Evolutionary conservation across 441 rosid genomes (phyloP).

Genomic region (Biscutella auriculata): DNA sequence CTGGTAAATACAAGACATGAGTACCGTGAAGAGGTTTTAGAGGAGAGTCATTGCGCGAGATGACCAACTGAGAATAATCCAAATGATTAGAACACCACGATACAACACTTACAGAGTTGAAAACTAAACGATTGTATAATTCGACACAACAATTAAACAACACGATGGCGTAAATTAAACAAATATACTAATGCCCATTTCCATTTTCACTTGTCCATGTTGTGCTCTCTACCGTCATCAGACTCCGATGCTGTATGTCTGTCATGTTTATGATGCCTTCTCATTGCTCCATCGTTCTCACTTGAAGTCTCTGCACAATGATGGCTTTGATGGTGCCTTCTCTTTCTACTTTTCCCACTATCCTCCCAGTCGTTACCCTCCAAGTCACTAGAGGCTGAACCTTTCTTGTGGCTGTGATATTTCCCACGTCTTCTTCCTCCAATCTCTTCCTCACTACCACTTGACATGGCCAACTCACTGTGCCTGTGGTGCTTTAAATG

Average conservation of each 20-base stretch:
- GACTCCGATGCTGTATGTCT: slow-evolving; percentile 4
- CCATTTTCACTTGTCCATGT: not conserved
- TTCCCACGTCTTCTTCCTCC: slow-evolving; percentile 25
- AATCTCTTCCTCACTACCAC: slow-evolving; percentile 22
- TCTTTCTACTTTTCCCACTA: slow-evolving; percentile 24
- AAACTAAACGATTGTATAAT: no score
- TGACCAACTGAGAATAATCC: no score
- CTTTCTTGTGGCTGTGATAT: slow-evolving; percentile 26
- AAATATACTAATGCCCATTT: not conserved
- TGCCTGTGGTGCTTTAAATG: slow-evolving; percentile 27
- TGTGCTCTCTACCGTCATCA: slow-evolving; percentile 11
- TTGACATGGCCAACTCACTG: slow-evolving; percentile 27
- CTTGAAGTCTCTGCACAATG: slow-evolving; percentile 39
- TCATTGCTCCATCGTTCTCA: slow-evolving; percentile 29
- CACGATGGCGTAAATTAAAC: not conserved
- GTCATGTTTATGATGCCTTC: slow-evolving; percentile 23
- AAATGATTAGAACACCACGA: no score
- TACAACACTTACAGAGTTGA: no score
- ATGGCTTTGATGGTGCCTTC: slow-evolving; percentile 18
- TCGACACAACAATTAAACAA: no score
- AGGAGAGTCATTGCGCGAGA: not conserved
- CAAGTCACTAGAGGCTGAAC: slow-evolving; percentile 24
- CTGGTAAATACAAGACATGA: not conserved
- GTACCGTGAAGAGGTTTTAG: not conserved
- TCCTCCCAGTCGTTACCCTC: no score